Evolutionary conservation across 306 rosid genomes (phyloP), one percentile per base, ranked within the genome.

Genomic region (Inga oerstediana): DNA sequence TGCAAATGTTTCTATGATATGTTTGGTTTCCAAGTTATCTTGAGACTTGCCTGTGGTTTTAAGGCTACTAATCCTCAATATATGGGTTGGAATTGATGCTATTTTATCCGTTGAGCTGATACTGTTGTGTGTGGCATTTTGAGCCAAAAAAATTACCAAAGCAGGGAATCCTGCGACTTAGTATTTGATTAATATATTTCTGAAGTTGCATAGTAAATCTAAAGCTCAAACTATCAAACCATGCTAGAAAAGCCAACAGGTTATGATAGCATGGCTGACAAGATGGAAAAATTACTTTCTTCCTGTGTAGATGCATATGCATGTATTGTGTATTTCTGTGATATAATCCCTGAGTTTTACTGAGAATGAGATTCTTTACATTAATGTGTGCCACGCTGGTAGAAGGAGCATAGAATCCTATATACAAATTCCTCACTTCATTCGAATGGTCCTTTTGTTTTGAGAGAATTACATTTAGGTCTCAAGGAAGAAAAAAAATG

Each of bases 21-120:
- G 10, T 43, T 74, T 61, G 66, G 19, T 51, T 81, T 37, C 16
- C 58, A 52, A 27, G 16, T 85, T 85, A 22, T 58, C 48, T 48
- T 67, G 49, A 24, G 72, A 19, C 59, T 58, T 81, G 69, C 27
- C 15, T 20, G 5, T 74, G 71, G 52, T 35, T 78, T 56, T 35
- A 79, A 22, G 35, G 69, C 44, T 58, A 24, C 67, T 52, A 34
- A 43, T 59, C 12, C 56, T 43, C 77, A 24, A 56, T 58, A 35
- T 75, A 69, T 59, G 74, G 19, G 20, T 37, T 46, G 44, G 30
- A 15, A 62, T 54, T 66, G 62, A 48, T 20, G 10, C 58, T 64
- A 32, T 80, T n/a, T 30, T 58, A 78, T 79, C 30, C 54, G 54
- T 77, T 77, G 44, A 54, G 37, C 44, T 41, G 19, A 15, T 61